Conservation (phyloP, 176 grass and related monocot species). For the Cenchrus fungigraminus region DNA sequence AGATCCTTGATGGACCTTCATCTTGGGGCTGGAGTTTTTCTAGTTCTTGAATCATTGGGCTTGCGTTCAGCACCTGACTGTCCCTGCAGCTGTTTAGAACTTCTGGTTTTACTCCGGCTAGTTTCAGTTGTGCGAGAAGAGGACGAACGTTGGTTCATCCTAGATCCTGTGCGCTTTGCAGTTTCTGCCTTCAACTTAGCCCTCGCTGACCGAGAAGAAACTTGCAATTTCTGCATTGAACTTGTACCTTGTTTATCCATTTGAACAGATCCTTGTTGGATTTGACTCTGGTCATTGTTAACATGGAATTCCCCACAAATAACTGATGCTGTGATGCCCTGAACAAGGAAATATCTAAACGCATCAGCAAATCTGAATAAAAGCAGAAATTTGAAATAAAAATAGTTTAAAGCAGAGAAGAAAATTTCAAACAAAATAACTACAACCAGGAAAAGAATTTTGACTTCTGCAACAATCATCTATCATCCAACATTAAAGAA, state of each 20-base stretch:
- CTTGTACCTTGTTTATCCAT: conserved; percentile 29
- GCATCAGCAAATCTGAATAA: conserved; percentile 26
- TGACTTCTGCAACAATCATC: neutral
- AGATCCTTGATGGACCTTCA: conserved; percentile 14
- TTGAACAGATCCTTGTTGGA: conserved; percentile 40
- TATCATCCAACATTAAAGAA: neutral
- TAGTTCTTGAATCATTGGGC: conserved; percentile 45
- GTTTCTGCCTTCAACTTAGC: conserved; percentile 42
- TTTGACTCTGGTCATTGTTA: conserved; percentile 39
- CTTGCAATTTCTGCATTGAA: conserved; percentile 24
- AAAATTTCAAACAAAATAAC: conserved; percentile 22
- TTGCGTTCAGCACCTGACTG: conserved; percentile 39
- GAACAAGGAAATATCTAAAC: conserved; percentile 27
- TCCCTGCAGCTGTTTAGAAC: conserved; percentile 26
- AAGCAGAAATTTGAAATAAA: neutral
- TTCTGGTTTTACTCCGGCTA: conserved; percentile 38
- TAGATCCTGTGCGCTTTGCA: conserved; percentile 40
- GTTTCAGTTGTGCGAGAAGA: conserved; percentile 35
- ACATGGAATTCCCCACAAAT: conserved; percentile 22
- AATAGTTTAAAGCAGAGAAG: conserved; percentile 12
- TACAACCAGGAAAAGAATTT: neutral
- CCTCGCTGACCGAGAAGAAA: conserved; percentile 26
- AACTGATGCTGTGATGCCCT: conserved; percentile 47
- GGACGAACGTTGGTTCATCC: conserved; percentile 18
- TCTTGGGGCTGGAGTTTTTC: conserved; percentile 46